Conservation (phyloP, 495 filamentous ascomycete genomes). For the Podospora pseudoanserina region DNA sequence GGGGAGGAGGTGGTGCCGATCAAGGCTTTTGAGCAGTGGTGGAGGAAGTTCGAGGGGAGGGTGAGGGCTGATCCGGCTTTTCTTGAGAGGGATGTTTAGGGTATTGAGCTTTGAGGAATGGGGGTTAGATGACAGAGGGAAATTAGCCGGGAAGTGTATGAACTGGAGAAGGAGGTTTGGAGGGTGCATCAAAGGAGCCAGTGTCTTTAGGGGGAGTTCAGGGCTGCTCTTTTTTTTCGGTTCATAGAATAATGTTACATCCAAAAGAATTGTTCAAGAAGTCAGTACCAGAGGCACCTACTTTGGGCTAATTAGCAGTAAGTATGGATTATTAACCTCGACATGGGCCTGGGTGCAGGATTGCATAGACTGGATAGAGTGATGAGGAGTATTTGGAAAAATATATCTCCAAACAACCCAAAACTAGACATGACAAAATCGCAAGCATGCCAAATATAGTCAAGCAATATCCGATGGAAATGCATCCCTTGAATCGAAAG, state of each 20-base stretch:
- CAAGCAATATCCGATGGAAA: not conserved
- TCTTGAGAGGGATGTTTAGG: conserved; percentile 65
- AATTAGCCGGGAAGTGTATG: not conserved
- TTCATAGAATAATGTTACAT: not conserved
- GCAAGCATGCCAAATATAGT: no score
- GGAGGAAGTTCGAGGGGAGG: conserved; percentile 90
- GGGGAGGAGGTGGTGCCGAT: conserved; percentile 80
- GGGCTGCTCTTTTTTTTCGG: not conserved
- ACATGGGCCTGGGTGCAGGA: no score
- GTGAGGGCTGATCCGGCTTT: conserved; percentile 84
- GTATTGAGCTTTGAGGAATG: conserved; percentile 30
- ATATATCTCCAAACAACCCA: not conserved
- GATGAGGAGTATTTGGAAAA: not conserved
- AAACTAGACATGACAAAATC: not conserved
- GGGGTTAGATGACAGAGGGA: not conserved
- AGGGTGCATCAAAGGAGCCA: not conserved
- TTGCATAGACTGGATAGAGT: not conserved
- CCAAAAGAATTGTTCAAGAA: not conserved
- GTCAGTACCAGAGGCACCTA: not conserved
- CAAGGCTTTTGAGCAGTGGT: conserved; percentile 93
- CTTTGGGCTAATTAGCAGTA: not conserved
- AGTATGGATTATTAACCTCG: not conserved
- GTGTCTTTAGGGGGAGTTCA: not conserved
- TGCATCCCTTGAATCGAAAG: not conserved
- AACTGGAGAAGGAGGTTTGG: not conserved